A percentile compares a stretch with the other conserved stretches of the same genome.
These are phyloP conservation scores for Cylindricascospora bacillispora DNA, from an alignment of 1,139 yeast genomes.

Conservation along the genomic window DNA sequence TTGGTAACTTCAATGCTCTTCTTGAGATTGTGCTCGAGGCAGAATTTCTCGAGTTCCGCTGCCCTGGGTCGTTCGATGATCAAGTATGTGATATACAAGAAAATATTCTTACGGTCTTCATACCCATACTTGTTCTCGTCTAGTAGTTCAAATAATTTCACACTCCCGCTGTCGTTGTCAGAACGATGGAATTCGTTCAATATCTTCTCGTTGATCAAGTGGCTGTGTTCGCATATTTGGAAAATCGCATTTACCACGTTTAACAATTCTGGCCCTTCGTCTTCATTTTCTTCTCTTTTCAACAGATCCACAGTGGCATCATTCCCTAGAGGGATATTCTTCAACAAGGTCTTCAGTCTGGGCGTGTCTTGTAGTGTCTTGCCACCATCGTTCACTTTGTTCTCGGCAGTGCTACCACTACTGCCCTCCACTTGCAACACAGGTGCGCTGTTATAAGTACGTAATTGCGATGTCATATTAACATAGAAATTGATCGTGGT, in stretches of 20 bases:
- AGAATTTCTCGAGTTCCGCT: too few relatives aligned
- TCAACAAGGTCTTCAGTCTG: slow-evolving; percentile 73
- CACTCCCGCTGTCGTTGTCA: too few relatives aligned
- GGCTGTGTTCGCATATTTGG: slow-evolving; percentile 23
- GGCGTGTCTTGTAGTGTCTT: slow-evolving; percentile 94
- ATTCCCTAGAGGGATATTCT: slow-evolving; percentile 40
- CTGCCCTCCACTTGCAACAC: slow-evolving; percentile 59
- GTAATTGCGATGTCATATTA: slow-evolving; percentile 87
- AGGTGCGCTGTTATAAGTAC: slow-evolving; percentile 91
- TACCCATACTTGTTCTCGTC: slow-evolving; percentile 43
- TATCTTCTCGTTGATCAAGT: background rate
- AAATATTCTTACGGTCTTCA: slow-evolving; percentile 51
- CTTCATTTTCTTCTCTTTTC: background rate
- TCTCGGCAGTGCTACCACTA: too few relatives aligned
- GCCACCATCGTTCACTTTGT: too few relatives aligned
- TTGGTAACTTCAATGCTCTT: slow-evolving; percentile 1
- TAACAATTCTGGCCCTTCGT: background rate
- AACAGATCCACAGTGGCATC: slow-evolving; percentile 16
- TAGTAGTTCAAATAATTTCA: slow-evolving; percentile 60
- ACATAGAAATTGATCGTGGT: slow-evolving; percentile 92
- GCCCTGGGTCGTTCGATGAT: slow-evolving; percentile 50
- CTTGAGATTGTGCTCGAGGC: too few relatives aligned
- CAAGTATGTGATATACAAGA: slow-evolving; percentile 75
- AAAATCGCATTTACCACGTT: background rate
- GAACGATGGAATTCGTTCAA: background rate